phyloP scores from a whole-genome alignment of 805 yeast species.

The Pichia occidentalis region DNA sequence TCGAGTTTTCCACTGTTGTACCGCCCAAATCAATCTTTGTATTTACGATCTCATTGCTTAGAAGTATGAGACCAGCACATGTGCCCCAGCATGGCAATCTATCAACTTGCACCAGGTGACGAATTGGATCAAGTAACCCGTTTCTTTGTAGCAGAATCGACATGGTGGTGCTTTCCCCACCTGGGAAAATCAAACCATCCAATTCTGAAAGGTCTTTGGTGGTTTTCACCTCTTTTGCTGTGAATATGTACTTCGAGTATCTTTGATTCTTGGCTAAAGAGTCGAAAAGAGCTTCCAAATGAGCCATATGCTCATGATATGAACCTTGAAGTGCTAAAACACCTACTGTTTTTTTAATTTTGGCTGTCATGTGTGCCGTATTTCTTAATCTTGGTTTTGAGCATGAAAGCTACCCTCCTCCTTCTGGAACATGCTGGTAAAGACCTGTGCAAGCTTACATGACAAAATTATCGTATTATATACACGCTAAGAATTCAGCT shows the following conservation, averaged over 20 bases:
- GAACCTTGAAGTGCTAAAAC: conserved; percentile 80
- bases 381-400: not conserved
- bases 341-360: conserved; percentile 38
- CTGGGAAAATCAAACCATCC: conserved; percentile 60
- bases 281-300: conserved; percentile 34
- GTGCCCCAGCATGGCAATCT: conserved; percentile 73
- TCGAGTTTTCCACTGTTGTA: not conserved
- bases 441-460: too few relatives aligned
- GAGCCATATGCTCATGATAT: conserved; percentile 57
- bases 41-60: conserved; percentile 47
- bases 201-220: conserved; percentile 42
- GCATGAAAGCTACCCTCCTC: too few relatives aligned
- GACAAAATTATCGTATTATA: too few relatives aligned
- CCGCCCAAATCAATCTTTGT: conserved; percentile 38
- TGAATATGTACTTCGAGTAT: conserved; percentile 28
- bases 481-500: too few relatives aligned
- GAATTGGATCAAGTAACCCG: conserved; percentile 48
- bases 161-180: conserved; percentile 65
- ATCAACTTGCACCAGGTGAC: conserved; percentile 40
- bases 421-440: too few relatives aligned
- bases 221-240: conserved; percentile 45
- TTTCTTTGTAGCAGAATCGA: conserved; percentile 65
- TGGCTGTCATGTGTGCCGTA: not conserved
- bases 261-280: conserved; percentile 24
- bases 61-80: conserved; percentile 73